Evolutionary conservation across 768 basidiomycete species (phyloP).

Genomic region (Sistotremastrum suecicum): DNA sequence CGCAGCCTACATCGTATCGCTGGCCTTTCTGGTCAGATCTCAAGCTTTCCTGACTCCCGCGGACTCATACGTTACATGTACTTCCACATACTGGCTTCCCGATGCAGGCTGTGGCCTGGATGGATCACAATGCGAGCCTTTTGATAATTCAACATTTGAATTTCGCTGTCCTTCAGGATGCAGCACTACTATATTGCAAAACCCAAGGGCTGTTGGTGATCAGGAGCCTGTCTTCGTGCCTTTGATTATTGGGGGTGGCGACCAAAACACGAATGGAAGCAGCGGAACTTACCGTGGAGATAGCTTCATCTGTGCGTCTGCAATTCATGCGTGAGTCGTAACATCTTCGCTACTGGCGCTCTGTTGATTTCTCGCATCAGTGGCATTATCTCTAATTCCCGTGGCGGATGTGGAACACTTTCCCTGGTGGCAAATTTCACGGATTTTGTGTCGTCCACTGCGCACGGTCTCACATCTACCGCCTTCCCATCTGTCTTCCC

Average conservation of each 20-base stretch:
- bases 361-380: slow-evolving; percentile 21
- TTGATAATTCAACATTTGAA: slow-evolving; percentile 43
- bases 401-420: slow-evolving; percentile 66
- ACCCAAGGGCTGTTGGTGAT: slow-evolving; percentile 60
- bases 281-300: slow-evolving; percentile 66
- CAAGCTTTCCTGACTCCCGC: slow-evolving; percentile 60
- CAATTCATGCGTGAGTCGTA: slow-evolving; percentile 55
- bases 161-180: slow-evolving; percentile 77
- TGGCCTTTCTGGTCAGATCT: slow-evolving; percentile 59
- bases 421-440: slow-evolving; percentile 62
- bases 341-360: not conserved
- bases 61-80: slow-evolving; percentile 51
- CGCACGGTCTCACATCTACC: slow-evolving; percentile 53
- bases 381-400: slow-evolving; percentile 45
- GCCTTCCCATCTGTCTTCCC: slow-evolving; percentile 70
- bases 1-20: slow-evolving; percentile 50
- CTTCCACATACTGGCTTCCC: slow-evolving; percentile 53
- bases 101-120: slow-evolving; percentile 65
- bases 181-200: slow-evolving; percentile 45
- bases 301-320: slow-evolving; percentile 74
- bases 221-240: slow-evolving; percentile 53
- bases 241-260: slow-evolving; percentile 78
- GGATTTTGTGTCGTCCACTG: slow-evolving; percentile 41
- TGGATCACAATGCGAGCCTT: slow-evolving; percentile 50
- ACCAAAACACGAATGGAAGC: slow-evolving; percentile 22